Conservation (phyloP, 192 early-diverging fungal genomes). For the Pilaira anomala region DNA sequence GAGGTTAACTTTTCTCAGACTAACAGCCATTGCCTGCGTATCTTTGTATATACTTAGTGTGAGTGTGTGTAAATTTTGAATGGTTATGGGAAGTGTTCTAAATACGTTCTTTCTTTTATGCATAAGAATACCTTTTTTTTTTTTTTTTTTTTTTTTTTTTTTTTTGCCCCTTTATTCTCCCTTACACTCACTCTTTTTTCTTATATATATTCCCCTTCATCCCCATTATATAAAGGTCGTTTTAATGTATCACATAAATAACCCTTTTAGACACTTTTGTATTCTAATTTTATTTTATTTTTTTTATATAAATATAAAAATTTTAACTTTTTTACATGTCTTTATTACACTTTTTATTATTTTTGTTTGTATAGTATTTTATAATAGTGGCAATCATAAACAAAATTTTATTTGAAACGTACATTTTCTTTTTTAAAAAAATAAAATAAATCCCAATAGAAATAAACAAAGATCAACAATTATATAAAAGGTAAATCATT, state of each 20-base stretch:
- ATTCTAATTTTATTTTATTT: neutral
- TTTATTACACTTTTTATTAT: too few species aligned
- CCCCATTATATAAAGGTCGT: constrained; percentile 3
- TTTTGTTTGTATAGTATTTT: too few species aligned
- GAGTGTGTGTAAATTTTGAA: neutral
- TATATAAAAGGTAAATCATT: too few species aligned
- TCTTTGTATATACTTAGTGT: neutral
- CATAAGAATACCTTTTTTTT: too few species aligned
- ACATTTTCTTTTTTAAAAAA: too few species aligned
- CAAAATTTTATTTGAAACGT: too few species aligned
- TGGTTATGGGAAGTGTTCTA: neutral
- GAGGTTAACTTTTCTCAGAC: too few species aligned
- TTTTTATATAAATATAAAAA: neutral
- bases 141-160: neutral
- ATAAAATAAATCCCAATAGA: too few species aligned
- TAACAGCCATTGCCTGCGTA: too few species aligned
- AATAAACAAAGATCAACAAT: too few species aligned
- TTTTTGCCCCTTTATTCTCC: neutral
- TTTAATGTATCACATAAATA: constrained; percentile 1
- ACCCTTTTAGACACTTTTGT: constrained; percentile 8
- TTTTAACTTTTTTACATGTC: neutral
- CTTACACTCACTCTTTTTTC: constrained; percentile 5
- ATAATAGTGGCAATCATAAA: too few species aligned
- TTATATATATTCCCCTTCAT: constrained; percentile 4
- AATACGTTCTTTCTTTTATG: too few species aligned